Evolutionary conservation across 2,329 filamentous ascomycete species (phyloP).

Genomic region (Myriangium duriaei): DNA sequence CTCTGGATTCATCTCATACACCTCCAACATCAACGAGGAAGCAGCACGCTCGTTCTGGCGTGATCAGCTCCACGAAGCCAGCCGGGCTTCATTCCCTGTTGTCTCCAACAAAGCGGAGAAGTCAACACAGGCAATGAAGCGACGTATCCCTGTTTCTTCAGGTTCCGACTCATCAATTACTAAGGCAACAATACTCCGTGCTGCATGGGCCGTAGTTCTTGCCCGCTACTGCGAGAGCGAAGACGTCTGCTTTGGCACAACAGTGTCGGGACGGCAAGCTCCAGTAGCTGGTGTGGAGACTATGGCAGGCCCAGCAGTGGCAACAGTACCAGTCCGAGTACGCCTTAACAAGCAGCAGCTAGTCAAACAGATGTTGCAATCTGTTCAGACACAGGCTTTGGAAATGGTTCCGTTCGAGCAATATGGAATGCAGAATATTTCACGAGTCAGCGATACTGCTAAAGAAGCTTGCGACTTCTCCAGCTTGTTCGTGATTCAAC

Average conservation of each 20-base stretch:
- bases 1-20: constrained; percentile 22
- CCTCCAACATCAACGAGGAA: constrained; percentile 15
- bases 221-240: constrained; percentile 18
- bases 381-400: constrained; percentile 14
- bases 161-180: not conserved
- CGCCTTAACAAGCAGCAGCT: constrained; percentile 18
- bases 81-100: constrained; percentile 24
- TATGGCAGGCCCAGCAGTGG: constrained; percentile 26
- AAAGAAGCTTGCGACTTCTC: constrained; percentile 44
- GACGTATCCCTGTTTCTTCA: constrained; percentile 17
- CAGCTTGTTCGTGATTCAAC: constrained; percentile 43
- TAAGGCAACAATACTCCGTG: constrained; percentile 11
- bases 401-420: constrained; percentile 27
- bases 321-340: constrained; percentile 27
- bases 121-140: constrained; percentile 5
- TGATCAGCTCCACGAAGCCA: constrained; percentile 18
- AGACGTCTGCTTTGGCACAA: constrained; percentile 26
- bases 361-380: constrained; percentile 13
- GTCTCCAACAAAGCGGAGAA: constrained; percentile 17
- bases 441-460: constrained; percentile 36
- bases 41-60: constrained; percentile 24
- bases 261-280: constrained; percentile 25
- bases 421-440: constrained; percentile 26
- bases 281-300: constrained; percentile 23
- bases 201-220: constrained; percentile 22